These are phyloP conservation scores for Lecanoromycetidae sp. DNA, from an alignment of 2,329 filamentous ascomycete genomes.

Conservation along the genomic window DNA sequence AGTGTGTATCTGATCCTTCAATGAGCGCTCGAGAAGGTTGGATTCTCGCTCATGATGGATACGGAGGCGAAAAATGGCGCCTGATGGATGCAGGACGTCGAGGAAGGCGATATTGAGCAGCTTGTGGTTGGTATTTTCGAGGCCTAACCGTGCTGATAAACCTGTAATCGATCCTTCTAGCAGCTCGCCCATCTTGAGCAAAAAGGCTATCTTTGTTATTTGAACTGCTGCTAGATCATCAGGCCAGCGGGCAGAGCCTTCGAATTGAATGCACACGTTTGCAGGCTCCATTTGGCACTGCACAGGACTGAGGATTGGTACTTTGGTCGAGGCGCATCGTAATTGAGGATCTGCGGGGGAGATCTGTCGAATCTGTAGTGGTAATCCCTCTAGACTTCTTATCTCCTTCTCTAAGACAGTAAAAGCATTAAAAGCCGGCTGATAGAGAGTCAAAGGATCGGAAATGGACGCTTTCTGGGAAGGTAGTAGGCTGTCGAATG, in stretches of 20 bases:
- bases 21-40: constrained; percentile 61
- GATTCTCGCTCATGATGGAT: constrained; percentile 85
- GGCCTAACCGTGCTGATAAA: constrained; percentile 58
- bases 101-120: constrained; percentile 70
- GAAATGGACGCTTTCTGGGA: constrained; percentile 9
- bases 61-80: constrained; percentile 67
- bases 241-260: constrained; percentile 86
- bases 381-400: constrained; percentile 66
- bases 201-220: constrained; percentile 82
- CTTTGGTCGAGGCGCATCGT: constrained; percentile 50
- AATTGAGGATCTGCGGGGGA: constrained; percentile 59
- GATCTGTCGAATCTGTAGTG: constrained; percentile 73
- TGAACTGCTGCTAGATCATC: constrained; percentile 86
- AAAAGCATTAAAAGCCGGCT: constrained; percentile 58
- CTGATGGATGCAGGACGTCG: constrained; percentile 62
- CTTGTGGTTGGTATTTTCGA: constrained; percentile 61
- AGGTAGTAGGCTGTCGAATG: constrained; percentile 35
- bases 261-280: constrained; percentile 78
- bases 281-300: constrained; percentile 40
- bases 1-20: constrained; percentile 60
- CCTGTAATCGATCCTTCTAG: constrained; percentile 49
- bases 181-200: constrained; percentile 59
- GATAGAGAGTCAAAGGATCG: constrained; percentile 44
- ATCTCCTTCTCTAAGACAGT: constrained; percentile 63
- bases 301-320: constrained; percentile 20